phyloP scores from a whole-genome alignment of 305 asterid species.

The Fraxinus latifolia region DNA sequence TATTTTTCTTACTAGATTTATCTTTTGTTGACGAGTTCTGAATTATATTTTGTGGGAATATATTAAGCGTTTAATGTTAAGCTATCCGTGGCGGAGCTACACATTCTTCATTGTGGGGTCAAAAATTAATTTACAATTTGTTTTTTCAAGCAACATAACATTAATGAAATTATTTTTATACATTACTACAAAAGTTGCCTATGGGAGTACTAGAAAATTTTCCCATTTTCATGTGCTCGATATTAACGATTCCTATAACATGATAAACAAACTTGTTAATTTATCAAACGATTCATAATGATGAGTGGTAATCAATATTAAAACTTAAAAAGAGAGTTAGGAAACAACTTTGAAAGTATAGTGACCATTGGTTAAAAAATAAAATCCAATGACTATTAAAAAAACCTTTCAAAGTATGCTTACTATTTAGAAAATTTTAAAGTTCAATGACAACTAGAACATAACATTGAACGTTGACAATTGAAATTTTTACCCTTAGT shows the following conservation, averaged over 20 bases:
- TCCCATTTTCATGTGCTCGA: neutral
- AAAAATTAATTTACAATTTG: neutral
- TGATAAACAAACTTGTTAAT: neutral
- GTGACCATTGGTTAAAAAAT: neutral
- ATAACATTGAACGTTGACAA: neutral
- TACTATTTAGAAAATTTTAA: neutral
- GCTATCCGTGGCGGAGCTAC: neutral
- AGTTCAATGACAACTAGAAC: neutral
- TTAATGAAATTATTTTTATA: neutral
- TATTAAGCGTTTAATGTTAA: constrained; percentile 4
- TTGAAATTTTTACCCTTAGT: neutral
- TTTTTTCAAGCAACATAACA: neutral
- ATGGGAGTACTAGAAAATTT: neutral
- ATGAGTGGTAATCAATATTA: neutral
- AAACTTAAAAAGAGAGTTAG: neutral
- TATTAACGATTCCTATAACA: neutral
- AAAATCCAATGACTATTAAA: neutral
- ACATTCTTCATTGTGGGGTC: neutral
- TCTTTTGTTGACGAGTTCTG: constrained; percentile 1
- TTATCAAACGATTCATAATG: neutral
- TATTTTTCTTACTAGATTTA: neutral
- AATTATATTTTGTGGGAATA: constrained; percentile 13
- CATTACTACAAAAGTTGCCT: neutral
- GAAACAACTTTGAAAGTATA: neutral
- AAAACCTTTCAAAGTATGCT: neutral